phyloP scores from a whole-genome alignment of 305 asterid species.

The Fraxinus platypoda region DNA sequence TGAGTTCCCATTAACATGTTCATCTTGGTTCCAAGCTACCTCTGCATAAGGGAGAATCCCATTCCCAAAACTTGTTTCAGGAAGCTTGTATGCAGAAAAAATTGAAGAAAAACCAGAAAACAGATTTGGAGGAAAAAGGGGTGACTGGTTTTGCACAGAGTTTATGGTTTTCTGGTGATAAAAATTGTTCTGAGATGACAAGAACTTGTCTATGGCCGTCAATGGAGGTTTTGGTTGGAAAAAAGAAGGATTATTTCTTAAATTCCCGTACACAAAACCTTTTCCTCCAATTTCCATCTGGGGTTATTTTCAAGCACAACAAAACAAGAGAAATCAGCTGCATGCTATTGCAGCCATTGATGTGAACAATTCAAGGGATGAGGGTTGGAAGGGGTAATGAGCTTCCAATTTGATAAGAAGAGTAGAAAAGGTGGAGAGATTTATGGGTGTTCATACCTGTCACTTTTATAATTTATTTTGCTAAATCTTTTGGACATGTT shows the following conservation, averaged over 20 bases:
- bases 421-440: no score
- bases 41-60: not conserved
- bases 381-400: not conserved
- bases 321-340: slow-evolving; percentile 5
- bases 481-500: no score
- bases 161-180: not conserved
- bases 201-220: slow-evolving; percentile 32
- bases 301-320: slow-evolving; percentile 19
- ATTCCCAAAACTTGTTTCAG: slow-evolving; percentile 4
- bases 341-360: no score
- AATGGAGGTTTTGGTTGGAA: slow-evolving; percentile 34
- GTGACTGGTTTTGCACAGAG: not conserved
- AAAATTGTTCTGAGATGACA: slow-evolving; percentile 24
- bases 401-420: no score
- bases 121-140: not conserved
- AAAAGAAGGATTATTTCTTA: slow-evolving; percentile 22
- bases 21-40: not conserved
- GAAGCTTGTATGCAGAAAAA: not conserved
- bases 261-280: slow-evolving; percentile 20
- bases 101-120: not conserved
- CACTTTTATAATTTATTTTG: not conserved
- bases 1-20: not conserved
- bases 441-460: no score
- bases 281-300: slow-evolving; percentile 44
- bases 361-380: no score